A percentile compares a stretch with the other conserved stretches of the same genome.
Conservation (phyloP, 306 rosid genomes). For the Prunus armeniaca region DNA sequence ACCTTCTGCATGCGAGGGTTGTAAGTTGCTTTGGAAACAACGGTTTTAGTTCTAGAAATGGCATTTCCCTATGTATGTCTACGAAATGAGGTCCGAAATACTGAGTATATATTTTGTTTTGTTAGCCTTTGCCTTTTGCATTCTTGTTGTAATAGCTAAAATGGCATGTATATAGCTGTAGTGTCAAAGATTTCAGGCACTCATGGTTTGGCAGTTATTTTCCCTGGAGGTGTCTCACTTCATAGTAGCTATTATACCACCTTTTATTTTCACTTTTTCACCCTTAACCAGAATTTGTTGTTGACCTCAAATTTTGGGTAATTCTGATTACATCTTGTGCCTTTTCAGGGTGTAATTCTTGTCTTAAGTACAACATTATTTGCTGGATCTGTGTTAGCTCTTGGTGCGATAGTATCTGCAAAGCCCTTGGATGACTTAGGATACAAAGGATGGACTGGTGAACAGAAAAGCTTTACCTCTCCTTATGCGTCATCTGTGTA, state of each 20-base stretch:
- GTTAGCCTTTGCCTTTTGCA: too few species aligned
- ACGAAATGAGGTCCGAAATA: too few species aligned
- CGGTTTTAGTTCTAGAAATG: too few species aligned
- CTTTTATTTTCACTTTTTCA: slow-evolving; percentile 6
- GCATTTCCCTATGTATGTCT: too few species aligned
- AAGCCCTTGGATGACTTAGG: slow-evolving; percentile 88
- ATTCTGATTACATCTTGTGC: slow-evolving; percentile 26
- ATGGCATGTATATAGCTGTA: too few species aligned
- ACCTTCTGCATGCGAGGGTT: too few species aligned
- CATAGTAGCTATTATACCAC: not conserved
- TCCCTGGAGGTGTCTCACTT: not conserved
- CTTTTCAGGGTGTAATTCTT: slow-evolving; percentile 76
- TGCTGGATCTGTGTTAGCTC: slow-evolving; percentile 78
- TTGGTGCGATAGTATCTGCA: slow-evolving; percentile 85
- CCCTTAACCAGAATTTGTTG: not conserved
- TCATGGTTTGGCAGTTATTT: not conserved
- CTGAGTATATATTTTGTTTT: too few species aligned
- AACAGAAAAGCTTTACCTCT: slow-evolving; percentile 62
- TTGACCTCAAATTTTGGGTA: slow-evolving; percentile 2
- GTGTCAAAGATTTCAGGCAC: too few species aligned
- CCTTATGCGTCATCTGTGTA: slow-evolving; percentile 85
- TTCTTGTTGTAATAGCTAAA: too few species aligned
- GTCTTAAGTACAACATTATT: slow-evolving; percentile 60
- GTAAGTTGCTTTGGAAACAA: too few species aligned
- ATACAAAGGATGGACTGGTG: slow-evolving; percentile 85